Conservation (phyloP, 805 yeast species). For the Pichia paraexigua region DNA sequence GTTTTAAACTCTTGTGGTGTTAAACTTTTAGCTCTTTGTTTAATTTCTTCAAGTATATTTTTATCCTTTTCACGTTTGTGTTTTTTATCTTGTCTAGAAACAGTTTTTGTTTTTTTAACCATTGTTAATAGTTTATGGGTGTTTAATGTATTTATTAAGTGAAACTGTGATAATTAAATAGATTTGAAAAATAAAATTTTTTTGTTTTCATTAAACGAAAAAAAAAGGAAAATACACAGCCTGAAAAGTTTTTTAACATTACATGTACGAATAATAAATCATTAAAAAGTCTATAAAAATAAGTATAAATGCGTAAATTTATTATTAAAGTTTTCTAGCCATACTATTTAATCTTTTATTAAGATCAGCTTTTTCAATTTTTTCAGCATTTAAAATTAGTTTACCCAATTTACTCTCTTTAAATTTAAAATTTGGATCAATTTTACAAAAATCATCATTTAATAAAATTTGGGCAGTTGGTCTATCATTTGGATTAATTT, state of each 20-base stretch:
- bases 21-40: slow-evolving; percentile 43
- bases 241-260: neutral
- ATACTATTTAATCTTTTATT: slow-evolving; percentile 12
- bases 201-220: neutral
- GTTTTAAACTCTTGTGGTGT: slow-evolving; percentile 34
- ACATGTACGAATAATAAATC: no score
- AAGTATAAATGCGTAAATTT: no score
- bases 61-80: slow-evolving; percentile 24
- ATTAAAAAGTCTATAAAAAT: neutral
- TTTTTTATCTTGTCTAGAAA: slow-evolving; percentile 25
- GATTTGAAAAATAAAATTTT: neutral
- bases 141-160: no score
- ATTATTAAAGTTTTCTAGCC: slow-evolving; percentile 9
- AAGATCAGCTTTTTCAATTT: slow-evolving; percentile 15
- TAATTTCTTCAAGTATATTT: slow-evolving; percentile 35
- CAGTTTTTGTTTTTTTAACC: slow-evolving; percentile 25
- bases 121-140: slow-evolving; percentile 9
- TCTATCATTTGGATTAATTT: slow-evolving; percentile 67
- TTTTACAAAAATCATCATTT: slow-evolving; percentile 35
- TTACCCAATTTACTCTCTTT: slow-evolving; percentile 25
- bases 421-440: slow-evolving; percentile 22
- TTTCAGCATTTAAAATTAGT: slow-evolving; percentile 17
- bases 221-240: neutral
- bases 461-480: slow-evolving; percentile 76
- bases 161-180: neutral